Percentiles rank a stretch among this genome's conserved stretches.
These are phyloP conservation scores for Lactifluus volemus DNA, from an alignment of 768 basidiomycete species.

Conservation along the genomic window DNA sequence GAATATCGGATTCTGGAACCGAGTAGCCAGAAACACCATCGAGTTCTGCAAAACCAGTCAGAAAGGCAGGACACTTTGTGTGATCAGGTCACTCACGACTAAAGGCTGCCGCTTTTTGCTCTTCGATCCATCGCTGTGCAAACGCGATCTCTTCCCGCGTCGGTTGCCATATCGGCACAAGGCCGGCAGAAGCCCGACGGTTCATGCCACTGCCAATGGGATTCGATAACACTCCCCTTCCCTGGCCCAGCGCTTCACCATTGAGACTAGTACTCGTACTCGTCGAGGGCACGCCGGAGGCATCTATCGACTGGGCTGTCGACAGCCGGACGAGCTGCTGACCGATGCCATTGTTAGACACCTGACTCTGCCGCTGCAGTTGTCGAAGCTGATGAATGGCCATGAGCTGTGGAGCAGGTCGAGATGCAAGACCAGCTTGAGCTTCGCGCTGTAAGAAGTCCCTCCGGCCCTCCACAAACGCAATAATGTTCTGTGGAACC, in stretches of 20 bases:
- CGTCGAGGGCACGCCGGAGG: not conserved
- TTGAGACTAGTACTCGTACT: not conserved
- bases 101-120: no score
- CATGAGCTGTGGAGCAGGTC: no score
- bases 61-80: not conserved
- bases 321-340: no score
- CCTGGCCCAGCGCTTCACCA: not conserved
- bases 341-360: not conserved
- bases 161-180: not conserved
- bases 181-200: not conserved
- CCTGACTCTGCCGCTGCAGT: not conserved
- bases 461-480: no score
- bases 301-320: not conserved
- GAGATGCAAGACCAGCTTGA: no score
- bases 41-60: not conserved
- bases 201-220: no score
- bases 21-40: not conserved
- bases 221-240: no score
- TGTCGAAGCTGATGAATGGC: not conserved
- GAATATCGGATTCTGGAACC: not conserved
- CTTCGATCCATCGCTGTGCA: no score
- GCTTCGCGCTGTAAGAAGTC: no score
- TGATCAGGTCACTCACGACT: not conserved
- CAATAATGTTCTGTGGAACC: no score
- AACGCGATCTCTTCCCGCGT: no score